These are phyloP conservation scores for Sporothrix brasiliensis DNA, from an alignment of 2,329 filamentous ascomycete genomes.

Conservation along the genomic window DNA sequence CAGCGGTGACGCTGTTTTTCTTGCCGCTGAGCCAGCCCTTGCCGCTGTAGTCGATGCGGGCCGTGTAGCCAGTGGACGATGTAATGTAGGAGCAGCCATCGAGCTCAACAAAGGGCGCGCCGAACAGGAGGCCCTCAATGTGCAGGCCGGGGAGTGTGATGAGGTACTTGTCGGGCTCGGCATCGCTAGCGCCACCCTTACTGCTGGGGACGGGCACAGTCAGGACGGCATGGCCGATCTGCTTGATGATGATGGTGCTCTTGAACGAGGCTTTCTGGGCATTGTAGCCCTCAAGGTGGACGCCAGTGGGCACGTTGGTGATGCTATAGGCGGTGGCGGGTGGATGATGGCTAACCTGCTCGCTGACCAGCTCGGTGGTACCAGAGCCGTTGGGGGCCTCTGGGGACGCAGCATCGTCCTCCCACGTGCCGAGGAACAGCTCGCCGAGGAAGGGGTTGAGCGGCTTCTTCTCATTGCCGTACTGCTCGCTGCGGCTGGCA, in stretches of 20 bases:
- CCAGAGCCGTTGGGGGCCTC: slow-evolving; percentile 53
- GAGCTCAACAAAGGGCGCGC: slow-evolving; percentile 86
- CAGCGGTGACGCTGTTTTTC: slow-evolving; percentile 86
- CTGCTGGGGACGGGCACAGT: slow-evolving; percentile 62
- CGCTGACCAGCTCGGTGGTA: slow-evolving; percentile 82
- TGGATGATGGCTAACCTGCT: slow-evolving; percentile 94
- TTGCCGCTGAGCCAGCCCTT: slow-evolving; percentile 95
- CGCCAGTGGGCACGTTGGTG: slow-evolving; percentile 79
- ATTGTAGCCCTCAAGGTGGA: slow-evolving; percentile 85
- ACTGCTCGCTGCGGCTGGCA: slow-evolving; percentile 72
- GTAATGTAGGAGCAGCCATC: slow-evolving; percentile 83
- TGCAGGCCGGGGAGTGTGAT: slow-evolving; percentile 90
- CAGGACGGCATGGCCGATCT: slow-evolving; percentile 85
- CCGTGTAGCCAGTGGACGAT: slow-evolving; percentile 81
- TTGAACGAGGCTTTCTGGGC: slow-evolving; percentile 95
- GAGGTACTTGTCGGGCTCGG: slow-evolving; percentile 69
- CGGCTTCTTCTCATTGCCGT: slow-evolving; percentile 94
- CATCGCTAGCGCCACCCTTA: background rate
- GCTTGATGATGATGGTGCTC: slow-evolving; percentile 91
- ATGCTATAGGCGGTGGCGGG: slow-evolving; percentile 94
- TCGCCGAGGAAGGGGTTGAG: slow-evolving; percentile 95
- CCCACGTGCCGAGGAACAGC: slow-evolving; percentile 90
- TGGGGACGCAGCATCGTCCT: slow-evolving; percentile 60
- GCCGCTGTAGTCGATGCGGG: slow-evolving; percentile 89
- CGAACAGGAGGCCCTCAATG: slow-evolving; percentile 88